Evolutionary conservation across 495 filamentous ascomycete species (phyloP).

Genomic region (Letharia lupina): DNA sequence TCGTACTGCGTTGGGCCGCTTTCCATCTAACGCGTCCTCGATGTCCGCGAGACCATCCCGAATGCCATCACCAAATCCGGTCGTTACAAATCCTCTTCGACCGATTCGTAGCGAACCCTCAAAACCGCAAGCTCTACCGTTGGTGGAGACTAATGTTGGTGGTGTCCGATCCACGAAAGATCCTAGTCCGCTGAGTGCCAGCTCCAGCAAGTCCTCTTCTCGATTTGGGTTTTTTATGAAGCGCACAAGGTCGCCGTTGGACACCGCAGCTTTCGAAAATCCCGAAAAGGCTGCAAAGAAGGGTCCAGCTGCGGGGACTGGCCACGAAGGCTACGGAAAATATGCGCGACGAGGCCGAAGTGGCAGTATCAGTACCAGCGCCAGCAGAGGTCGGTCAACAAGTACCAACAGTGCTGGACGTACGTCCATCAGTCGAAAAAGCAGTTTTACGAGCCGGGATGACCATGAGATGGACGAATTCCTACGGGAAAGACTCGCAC

Average conservation of each 20-base stretch:
- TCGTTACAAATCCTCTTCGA: slow-evolving; percentile 32
- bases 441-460: slow-evolving; percentile 43
- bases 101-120: slow-evolving; percentile 12
- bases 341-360: slow-evolving; percentile 49
- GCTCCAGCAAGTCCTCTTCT: slow-evolving; percentile 33
- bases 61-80: slow-evolving; percentile 37
- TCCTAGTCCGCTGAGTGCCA: slow-evolving; percentile 28
- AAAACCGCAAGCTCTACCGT: slow-evolving; percentile 2
- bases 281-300: slow-evolving; percentile 55
- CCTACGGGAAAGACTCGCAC: slow-evolving; percentile 68
- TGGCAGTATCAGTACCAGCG: slow-evolving; percentile 41
- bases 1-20: slow-evolving; percentile 27
- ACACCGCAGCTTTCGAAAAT: slow-evolving; percentile 40
- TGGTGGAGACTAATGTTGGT: slow-evolving; percentile 29
- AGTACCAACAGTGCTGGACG: slow-evolving; percentile 44
- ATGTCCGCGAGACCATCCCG: slow-evolving; percentile 32
- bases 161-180: slow-evolving; percentile 28
- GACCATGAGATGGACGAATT: slow-evolving; percentile 58
- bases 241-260: slow-evolving; percentile 58
- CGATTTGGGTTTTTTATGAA: slow-evolving; percentile 73
- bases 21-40: slow-evolving; percentile 36
- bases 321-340: slow-evolving; percentile 90
- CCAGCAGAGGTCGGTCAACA: slow-evolving; percentile 43
- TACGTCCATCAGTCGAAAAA: slow-evolving; percentile 40
- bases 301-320: slow-evolving; percentile 85